phyloP scores from a whole-genome alignment of 306 rosid genomes.

The Alnus rubra region DNA sequence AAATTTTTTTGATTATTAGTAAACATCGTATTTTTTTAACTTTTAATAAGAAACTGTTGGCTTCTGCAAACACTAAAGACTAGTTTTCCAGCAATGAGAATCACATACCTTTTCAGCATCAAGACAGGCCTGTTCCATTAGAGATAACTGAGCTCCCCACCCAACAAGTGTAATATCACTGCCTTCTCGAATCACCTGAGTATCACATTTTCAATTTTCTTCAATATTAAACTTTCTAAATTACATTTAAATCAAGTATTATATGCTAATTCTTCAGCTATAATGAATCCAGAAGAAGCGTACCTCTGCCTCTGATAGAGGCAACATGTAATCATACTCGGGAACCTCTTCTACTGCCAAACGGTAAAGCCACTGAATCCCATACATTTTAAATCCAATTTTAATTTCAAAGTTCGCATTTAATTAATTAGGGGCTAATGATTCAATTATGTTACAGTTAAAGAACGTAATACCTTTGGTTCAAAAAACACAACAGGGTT shows the following conservation, averaged over 20 bases:
- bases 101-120: conserved; percentile 79
- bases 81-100: conserved; percentile 13
- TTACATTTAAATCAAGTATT: neutral
- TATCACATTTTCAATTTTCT: conserved; percentile 19
- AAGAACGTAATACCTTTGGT: conserved; percentile 68
- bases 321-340: conserved; percentile 80
- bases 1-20: neutral
- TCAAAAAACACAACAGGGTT: conserved; percentile 93
- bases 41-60: neutral
- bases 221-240: conserved; percentile 10
- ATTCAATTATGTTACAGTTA: conserved; percentile 14
- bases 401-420: conserved; percentile 6
- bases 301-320: conserved; percentile 96
- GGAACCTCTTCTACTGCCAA: conserved; percentile 97
- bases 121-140: conserved; percentile 90
- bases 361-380: conserved; percentile 89
- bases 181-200: conserved; percentile 80
- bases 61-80: neutral
- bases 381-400: conserved; percentile 17
- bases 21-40: neutral
- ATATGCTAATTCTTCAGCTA: conserved; percentile 17
- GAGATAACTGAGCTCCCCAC: conserved; percentile 94
- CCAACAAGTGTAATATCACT: conserved; percentile 91
- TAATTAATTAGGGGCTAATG: conserved; percentile 2
- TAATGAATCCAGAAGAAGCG: neutral